Conservation (phyloP, 495 filamentous ascomycete species). For the Aspergillus carlsbadensis region DNA sequence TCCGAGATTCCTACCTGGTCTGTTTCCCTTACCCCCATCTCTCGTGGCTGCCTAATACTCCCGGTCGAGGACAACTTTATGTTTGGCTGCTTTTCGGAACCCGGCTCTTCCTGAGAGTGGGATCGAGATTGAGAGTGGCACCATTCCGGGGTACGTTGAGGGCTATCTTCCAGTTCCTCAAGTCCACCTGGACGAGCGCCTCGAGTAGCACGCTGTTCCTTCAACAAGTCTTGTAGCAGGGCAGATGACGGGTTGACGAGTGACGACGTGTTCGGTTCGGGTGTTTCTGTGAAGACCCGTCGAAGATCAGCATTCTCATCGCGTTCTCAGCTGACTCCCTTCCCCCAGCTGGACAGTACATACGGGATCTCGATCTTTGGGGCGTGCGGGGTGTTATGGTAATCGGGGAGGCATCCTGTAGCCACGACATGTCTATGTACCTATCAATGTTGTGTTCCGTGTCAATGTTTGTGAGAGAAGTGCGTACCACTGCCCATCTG, state of each 20-base stretch:
- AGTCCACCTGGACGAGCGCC: constrained; percentile 28
- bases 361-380: constrained; percentile 17
- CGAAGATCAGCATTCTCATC: constrained; percentile 12
- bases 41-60: constrained; percentile 35
- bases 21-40: constrained; percentile 53
- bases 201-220: constrained; percentile 47
- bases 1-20: constrained; percentile 40
- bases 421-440: constrained; percentile 35
- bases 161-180: constrained; percentile 25
- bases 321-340: not conserved
- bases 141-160: constrained; percentile 32
- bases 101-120: constrained; percentile 29
- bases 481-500: constrained; percentile 22
- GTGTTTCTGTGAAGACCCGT: constrained; percentile 23
- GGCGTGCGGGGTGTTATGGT: constrained; percentile 24
- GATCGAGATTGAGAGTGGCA: constrained; percentile 17
- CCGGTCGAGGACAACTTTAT: constrained; percentile 25
- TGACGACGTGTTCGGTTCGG: constrained; percentile 28
- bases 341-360: not conserved
- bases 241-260: constrained; percentile 46
- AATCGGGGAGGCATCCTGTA: constrained; percentile 35
- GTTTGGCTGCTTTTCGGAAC: constrained; percentile 37
- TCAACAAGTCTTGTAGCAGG: constrained; percentile 46
- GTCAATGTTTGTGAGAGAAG: not conserved
- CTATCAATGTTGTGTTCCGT: constrained; percentile 7